A percentile compares a stretch with the other conserved stretches of the same genome.
phyloP scores from a whole-genome alignment of 2,329 filamentous ascomycete genomes.

The Pseudocercospora vitis region DNA sequence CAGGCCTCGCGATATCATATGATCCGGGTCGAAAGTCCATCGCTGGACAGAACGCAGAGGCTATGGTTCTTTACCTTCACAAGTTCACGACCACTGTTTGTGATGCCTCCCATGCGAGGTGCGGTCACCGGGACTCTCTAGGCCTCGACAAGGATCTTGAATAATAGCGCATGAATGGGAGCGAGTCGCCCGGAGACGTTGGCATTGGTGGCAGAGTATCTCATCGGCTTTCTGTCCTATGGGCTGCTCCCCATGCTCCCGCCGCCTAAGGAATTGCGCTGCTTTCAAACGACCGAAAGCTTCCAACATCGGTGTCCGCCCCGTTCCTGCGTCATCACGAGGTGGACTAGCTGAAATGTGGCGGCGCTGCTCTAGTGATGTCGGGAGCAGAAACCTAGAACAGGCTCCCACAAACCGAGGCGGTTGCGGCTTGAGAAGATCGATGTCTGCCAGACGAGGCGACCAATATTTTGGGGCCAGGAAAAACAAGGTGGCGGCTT shows the following conservation, averaged over 20 bases:
- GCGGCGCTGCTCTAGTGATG: background rate
- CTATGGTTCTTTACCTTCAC: no score
- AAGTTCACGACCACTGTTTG: background rate
- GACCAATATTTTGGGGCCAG: background rate
- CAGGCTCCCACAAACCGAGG: background rate
- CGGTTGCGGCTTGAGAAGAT: background rate
- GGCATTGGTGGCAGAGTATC: background rate
- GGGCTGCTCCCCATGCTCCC: background rate
- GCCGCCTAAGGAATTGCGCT: background rate
- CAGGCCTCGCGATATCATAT: no score
- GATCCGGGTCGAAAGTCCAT: no score
- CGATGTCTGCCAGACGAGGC: background rate
- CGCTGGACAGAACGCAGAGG: no score
- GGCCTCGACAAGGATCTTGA: background rate
- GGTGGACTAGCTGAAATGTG: background rate
- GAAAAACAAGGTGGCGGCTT: background rate
- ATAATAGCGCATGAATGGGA: background rate
- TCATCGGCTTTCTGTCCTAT: background rate
- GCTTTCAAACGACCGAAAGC: background rate
- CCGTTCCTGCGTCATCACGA: background rate
- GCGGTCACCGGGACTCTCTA: background rate
- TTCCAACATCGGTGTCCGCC: background rate
- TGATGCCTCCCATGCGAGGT: background rate
- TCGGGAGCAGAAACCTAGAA: background rate
- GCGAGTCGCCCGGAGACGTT: background rate